These are phyloP conservation scores for Lasiodiplodia theobromae DNA, from an alignment of 2,329 filamentous ascomycete genomes.

Conservation along the genomic window DNA sequence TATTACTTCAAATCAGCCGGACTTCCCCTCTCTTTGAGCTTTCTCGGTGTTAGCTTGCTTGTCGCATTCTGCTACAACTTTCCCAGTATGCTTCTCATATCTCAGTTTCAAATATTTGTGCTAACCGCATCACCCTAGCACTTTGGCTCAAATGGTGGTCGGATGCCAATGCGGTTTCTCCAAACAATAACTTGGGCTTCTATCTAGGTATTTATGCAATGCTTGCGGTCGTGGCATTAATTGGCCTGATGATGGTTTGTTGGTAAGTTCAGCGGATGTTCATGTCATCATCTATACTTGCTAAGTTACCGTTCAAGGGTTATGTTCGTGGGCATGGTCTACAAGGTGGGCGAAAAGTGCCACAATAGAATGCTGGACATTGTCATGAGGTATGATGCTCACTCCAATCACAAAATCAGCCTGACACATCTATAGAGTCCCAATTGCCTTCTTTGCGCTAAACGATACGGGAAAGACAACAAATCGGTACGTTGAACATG, in stretches of 20 bases:
- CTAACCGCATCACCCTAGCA: conserved; percentile 38
- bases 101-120: background rate
- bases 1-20: conserved; percentile 45
- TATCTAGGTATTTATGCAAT: conserved; percentile 44
- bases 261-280: background rate
- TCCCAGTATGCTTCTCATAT: conserved; percentile 36
- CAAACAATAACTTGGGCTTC: conserved; percentile 46
- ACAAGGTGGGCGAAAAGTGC: too few relatives aligned
- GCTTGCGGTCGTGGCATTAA: conserved; percentile 39
- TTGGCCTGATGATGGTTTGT: background rate
- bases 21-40: conserved; percentile 37
- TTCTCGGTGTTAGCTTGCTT: conserved; percentile 42
- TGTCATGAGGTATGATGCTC: too few relatives aligned
- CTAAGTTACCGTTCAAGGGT: background rate
- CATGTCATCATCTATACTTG: conserved; percentile 5
- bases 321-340: too few relatives aligned
- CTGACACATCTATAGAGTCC: too few relatives aligned
- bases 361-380: too few relatives aligned
- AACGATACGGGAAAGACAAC: background rate
- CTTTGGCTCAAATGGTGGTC: conserved; percentile 59
- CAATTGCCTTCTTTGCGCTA: too few relatives aligned
- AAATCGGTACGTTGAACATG: conserved; percentile 48
- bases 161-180: conserved; percentile 48
- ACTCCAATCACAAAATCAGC: too few relatives aligned
- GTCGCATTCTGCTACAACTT: conserved; percentile 45